These are phyloP conservation scores for Venturia effusa DNA, from an alignment of 2,329 filamentous ascomycete species.

Conservation along the genomic window DNA sequence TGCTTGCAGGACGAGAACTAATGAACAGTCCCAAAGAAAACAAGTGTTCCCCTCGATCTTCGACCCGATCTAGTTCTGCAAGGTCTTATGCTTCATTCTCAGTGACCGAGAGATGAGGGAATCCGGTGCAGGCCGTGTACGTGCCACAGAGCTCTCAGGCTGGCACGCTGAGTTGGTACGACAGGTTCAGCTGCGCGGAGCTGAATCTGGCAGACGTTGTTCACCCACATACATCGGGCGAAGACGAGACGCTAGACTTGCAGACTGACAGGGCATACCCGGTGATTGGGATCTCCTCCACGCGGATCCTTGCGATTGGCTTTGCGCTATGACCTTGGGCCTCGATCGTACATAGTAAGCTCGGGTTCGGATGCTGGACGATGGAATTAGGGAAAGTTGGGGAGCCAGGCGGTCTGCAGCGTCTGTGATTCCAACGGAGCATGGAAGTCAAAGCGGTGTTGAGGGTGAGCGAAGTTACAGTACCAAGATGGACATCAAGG, in stretches of 20 bases:
- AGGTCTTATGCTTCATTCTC: background rate
- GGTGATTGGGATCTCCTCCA: background rate
- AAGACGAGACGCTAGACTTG: background rate
- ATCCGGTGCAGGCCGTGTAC: background rate
- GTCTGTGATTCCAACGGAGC: too few species aligned
- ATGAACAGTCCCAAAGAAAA: background rate
- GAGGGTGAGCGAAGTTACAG: too few species aligned
- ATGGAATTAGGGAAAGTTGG: too few species aligned
- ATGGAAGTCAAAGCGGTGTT: too few species aligned
- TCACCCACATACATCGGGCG: background rate
- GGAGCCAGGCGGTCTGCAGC: too few species aligned
- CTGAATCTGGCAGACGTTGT: background rate
- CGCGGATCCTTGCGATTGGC: background rate
- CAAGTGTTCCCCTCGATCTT: background rate
- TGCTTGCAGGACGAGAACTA: background rate
- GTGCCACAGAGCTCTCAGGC: background rate
- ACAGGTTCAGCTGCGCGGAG: background rate
- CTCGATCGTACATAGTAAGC: too few species aligned
- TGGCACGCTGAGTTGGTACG: background rate
- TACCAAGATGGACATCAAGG: too few species aligned
- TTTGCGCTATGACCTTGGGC: too few species aligned
- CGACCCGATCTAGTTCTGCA: background rate
- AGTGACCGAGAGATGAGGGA: background rate
- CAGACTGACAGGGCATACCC: background rate
- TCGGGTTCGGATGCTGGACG: background rate